phyloP scores from a whole-genome alignment of 176 grass and related monocot genomes.

The Musa schizocarpa region DNA sequence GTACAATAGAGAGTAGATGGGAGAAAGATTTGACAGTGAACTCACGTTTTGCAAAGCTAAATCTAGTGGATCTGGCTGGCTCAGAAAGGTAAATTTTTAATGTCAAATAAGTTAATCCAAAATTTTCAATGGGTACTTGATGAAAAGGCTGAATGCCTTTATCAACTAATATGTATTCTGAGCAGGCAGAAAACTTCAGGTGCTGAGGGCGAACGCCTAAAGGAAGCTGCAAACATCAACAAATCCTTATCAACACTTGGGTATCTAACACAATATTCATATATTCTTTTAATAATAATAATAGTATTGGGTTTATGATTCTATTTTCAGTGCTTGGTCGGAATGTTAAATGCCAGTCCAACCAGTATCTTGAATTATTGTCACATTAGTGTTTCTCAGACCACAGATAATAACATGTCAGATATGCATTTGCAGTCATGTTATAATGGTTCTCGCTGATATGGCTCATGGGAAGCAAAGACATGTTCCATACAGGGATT shows the following conservation, averaged over 20 bases:
- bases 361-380: conserved; percentile 5
- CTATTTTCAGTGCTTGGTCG: too few relatives aligned
- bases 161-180: not conserved
- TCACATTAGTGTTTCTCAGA: not conserved
- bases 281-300: not conserved
- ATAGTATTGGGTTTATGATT: too few relatives aligned
- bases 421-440: conserved; percentile 53
- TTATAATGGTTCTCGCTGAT: conserved; percentile 93
- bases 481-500: conserved; percentile 94
- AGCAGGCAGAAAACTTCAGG: conserved; percentile 91
- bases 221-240: conserved; percentile 96
- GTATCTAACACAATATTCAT: conserved; percentile 30
- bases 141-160: not conserved
- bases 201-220: conserved; percentile 87
- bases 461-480: conserved; percentile 82
- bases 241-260: conserved; percentile 93
- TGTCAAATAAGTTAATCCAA: conserved; percentile 1
- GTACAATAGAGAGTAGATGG: conserved; percentile 82
- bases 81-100: conserved; percentile 72
- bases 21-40: conserved; percentile 77
- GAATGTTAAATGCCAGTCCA: too few relatives aligned
- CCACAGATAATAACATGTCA: not conserved
- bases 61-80: conserved; percentile 91
- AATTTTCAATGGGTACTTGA: conserved; percentile 29
- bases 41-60: conserved; percentile 71